A percentile compares a stretch with the other conserved stretches of the same genome.
These are phyloP conservation scores for Pythium oligandrum DNA, from an alignment of 352 stramenopile species.

Conservation along the genomic window DNA sequence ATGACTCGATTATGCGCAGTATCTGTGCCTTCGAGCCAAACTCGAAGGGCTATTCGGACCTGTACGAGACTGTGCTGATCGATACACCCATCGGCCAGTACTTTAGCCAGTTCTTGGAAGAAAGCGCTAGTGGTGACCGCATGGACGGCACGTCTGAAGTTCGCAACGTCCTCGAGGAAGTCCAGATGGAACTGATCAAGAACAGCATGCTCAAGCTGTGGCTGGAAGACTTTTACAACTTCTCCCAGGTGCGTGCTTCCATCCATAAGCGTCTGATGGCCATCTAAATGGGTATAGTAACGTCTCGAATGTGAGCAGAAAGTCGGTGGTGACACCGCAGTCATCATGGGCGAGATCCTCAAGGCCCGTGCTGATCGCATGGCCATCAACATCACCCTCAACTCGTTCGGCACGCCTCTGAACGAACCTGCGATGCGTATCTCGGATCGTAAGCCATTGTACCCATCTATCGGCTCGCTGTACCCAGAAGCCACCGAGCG, in stretches of 20 bases:
- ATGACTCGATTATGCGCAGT: conserved; percentile 98
- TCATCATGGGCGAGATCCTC: conserved; percentile 97
- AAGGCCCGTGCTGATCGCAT: conserved; percentile 94
- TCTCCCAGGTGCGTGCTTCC: conserved; percentile 68
- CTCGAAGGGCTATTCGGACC: conserved; percentile 96
- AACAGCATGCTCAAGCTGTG: conserved; percentile 98
- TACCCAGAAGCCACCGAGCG: conserved; percentile 96
- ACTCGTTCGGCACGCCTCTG: conserved; percentile 94
- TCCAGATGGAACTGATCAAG: conserved; percentile 99
- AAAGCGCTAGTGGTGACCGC: conserved; percentile 82
- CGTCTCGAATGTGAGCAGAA: conserved; percentile 27
- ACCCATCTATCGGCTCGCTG: conserved; percentile 95
- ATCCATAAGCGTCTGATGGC: too few species aligned
- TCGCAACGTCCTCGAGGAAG: conserved; percentile 97
- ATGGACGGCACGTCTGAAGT: conserved; percentile 87
- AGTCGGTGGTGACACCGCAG: conserved; percentile 95
- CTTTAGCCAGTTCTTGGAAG: conserved; percentile 97
- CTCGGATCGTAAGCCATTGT: conserved; percentile 96
- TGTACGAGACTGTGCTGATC: conserved; percentile 99
- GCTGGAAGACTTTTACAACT: conserved; percentile 93
- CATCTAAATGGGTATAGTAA: too few species aligned
- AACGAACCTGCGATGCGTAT: conserved; percentile 95
- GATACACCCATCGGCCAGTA: conserved; percentile 98
- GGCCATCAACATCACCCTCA: conserved; percentile 99
- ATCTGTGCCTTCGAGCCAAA: conserved; percentile 98